Base-by-base conservation (phyloP, 345 rosid species). In the Hypericum perforatum region DNA sequence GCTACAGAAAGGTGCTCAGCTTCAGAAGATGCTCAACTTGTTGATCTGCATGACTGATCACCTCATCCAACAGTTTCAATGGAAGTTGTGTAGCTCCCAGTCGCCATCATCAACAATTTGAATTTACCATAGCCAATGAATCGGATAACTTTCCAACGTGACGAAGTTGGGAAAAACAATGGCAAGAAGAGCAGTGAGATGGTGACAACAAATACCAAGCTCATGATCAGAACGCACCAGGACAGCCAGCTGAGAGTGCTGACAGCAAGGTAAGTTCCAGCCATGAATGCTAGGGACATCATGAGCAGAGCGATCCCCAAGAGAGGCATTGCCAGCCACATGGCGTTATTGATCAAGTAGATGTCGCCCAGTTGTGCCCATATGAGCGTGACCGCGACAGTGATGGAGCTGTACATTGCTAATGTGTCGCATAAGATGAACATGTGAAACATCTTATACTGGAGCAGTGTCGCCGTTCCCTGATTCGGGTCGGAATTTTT, bases 231-330 rank as follows among this genome's bases (percentile, higher is more conserved):
- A n/a, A 59, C 45, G 32, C 32, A 22, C 32, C 38, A 53, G 9
- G 3, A 8, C 9, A 10, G 52, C 57, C 13, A 50, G 62, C 60
- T 53, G 43, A 39, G 49, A 3, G 44, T 7, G 38, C 50, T 52
- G 9, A 53, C 69, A 6, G 53, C 56, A 7, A 58, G 9, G 11
- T 36, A n/a, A 29, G 43, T 14, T 12, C 48, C 53, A 6, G 29
- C 51, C 60, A 60, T 9, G 54, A 66, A 60, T 10, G 61, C 65
- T 11, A 39, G 6, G 10, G 53, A 16, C 65, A 32, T 60, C 42
- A 43, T n/a, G 6, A 13, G 58, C 9, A 58, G 41, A 13, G 64
- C 63, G 2, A 47, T 39, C 22, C 61, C 60, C 1, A 58, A 32
- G 5, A 52, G 54, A 13, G 42, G 9, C 38, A 46, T 9, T 11